Evolutionary conservation across 179 eudicot species (phyloP).

Genomic region (Beta corolliflora): DNA sequence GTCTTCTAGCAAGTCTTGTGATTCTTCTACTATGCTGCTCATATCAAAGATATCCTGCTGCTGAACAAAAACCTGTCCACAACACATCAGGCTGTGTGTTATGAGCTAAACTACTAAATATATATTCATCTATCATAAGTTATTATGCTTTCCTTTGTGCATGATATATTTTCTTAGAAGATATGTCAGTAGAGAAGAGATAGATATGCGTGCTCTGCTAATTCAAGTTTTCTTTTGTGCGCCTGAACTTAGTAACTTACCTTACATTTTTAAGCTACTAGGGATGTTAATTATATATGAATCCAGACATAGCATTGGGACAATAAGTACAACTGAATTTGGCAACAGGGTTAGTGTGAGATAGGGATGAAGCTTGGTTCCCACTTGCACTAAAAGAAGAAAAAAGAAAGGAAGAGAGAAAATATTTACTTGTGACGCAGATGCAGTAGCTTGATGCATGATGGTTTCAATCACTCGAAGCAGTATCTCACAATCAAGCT

Average conservation of each 20-base stretch:
- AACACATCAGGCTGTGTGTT: neutral
- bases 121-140: neutral
- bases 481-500: slow-evolving; percentile 53
- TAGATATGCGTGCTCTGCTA: neutral
- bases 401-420: neutral
- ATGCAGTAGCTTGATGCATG: slow-evolving; percentile 34
- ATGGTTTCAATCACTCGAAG: slow-evolving; percentile 55
- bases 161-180: neutral
- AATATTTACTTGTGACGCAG: slow-evolving; percentile 39
- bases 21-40: slow-evolving; percentile 32
- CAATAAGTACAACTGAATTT: neutral
- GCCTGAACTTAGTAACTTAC: too few species aligned
- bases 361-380: neutral
- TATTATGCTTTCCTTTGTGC: neutral
- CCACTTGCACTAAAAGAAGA: neutral
- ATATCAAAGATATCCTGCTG: slow-evolving; percentile 26
- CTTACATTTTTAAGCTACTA: neutral
- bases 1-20: slow-evolving; percentile 42
- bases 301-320: neutral
- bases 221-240: neutral
- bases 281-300: neutral
- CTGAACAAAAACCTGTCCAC: slow-evolving; percentile 40
- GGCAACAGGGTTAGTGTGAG: neutral
- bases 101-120: neutral
- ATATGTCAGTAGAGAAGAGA: neutral